Conservation (phyloP, 805 yeast genomes). For the Candida xyloterini region DNA sequence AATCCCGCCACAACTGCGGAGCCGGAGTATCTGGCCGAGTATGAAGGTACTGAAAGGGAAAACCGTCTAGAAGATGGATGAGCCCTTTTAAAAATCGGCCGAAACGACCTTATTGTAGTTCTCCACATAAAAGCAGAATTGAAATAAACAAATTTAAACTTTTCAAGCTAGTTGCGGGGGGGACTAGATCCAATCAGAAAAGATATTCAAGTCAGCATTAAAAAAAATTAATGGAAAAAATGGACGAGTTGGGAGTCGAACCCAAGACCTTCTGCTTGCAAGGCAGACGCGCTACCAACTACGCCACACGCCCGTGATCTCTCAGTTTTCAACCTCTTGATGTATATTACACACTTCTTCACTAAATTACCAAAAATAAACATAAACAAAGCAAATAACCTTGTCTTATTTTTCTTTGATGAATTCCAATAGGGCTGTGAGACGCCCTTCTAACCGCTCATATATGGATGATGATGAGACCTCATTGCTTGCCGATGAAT, state of each 20-base stretch:
- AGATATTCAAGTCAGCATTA: background rate
- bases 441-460: constrained; percentile 14
- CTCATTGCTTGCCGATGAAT: constrained; percentile 13
- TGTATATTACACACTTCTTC: too few relatives aligned
- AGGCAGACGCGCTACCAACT: constrained; percentile 82
- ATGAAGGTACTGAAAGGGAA: background rate
- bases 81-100: background rate
- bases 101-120: background rate
- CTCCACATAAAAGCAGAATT: background rate
- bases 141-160: background rate
- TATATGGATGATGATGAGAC: constrained; percentile 15
- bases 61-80: background rate
- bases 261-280: constrained; percentile 77
- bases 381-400: background rate
- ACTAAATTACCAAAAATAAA: background rate
- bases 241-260: constrained; percentile 79
- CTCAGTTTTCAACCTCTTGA: background rate
- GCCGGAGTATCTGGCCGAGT: background rate
- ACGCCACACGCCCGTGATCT: constrained; percentile 65
- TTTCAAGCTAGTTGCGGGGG: constrained; percentile 3
- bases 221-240: constrained; percentile 8
- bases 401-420: background rate
- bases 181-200: constrained; percentile 2
- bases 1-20: background rate
- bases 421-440: constrained; percentile 5